phyloP scores from a whole-genome alignment of 169 alveolate species.

The Eimeria tenella region DNA sequence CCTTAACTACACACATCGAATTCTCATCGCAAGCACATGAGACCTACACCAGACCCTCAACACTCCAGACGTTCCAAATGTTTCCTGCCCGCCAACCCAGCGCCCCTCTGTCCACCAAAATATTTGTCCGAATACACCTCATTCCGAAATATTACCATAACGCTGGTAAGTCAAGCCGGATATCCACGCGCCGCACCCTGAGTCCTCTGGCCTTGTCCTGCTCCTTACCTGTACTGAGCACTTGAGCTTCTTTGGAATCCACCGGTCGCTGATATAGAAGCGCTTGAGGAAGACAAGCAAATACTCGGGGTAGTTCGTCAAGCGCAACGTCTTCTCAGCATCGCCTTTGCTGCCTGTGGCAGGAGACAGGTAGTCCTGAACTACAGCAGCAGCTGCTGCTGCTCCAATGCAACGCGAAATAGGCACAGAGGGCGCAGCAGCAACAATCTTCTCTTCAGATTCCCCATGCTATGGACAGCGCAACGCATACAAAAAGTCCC shows the following conservation, averaged over 20 bases:
- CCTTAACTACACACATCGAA: too few relatives aligned
- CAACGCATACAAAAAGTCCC: not conserved
- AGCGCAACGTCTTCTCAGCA: slow-evolving; percentile 79
- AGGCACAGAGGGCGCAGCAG: slow-evolving; percentile 66
- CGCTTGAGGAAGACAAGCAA: slow-evolving; percentile 86
- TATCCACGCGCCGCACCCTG: not conserved
- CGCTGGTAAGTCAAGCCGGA: not conserved
- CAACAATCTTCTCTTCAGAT: slow-evolving; percentile 13
- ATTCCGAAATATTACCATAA: not conserved
- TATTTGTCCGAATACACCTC: not conserved
- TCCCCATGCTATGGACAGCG: slow-evolving; percentile 15
- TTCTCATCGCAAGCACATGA: too few relatives aligned
- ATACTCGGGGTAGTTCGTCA: slow-evolving; percentile 83
- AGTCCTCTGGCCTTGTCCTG: not conserved
- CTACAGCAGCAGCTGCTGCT: slow-evolving; percentile 44
- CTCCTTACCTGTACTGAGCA: slow-evolving; percentile 81
- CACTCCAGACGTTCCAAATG: slow-evolving; percentile 3
- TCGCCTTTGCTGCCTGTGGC: slow-evolving; percentile 71
- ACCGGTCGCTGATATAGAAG: slow-evolving; percentile 83
- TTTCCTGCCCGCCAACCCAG: not conserved
- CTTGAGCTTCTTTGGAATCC: slow-evolving; percentile 85
- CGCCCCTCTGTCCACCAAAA: not conserved
- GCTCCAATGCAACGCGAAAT: slow-evolving; percentile 51
- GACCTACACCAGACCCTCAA: not conserved
- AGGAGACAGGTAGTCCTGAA: slow-evolving; percentile 63